Evolutionary conservation across 1,284 basidiomycete species (phyloP), one percentile per base, ranked within the genome.

Genomic region (Cerioporus squamosus): DNA sequence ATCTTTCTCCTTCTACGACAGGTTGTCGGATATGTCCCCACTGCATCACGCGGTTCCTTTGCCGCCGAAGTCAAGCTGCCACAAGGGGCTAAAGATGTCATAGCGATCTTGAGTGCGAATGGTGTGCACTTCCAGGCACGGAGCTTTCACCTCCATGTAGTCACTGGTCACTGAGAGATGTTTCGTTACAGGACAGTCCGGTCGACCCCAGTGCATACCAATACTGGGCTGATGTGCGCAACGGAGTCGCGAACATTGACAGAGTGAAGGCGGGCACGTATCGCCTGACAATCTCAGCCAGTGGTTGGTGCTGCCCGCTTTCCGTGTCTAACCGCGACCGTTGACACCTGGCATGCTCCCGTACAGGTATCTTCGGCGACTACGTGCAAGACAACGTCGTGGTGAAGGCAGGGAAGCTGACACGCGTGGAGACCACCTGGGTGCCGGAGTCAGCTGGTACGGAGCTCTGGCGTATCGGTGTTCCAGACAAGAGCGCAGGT

Each of bases 211-310:
- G 53, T 3, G 66, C 68, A 22, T 72, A 70, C 50, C 70, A 72
- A 49, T 72, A 72, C 54, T 72, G 68, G 68, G 49, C 61, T 5
- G 54, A 64, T 18, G 54, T 68, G 18, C 54, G 47, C 5, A 51
- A 64, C n/a, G 70, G 69, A 0, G 33, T 40, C 1, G 52, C 71
- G 17, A 47, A 58, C 22, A 67, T 72, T 17, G 51, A 64, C 38
- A 58, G 68, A 12, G 68, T 72, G 12, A 70, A 70, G 51, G 69
- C 59, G 22, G 70, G 70, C n/a, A 64, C 60, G 2, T 72, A 72
- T 46, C 64, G 70, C n/a, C 50, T 72, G 31, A 71, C 70, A 2
- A 59, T 71, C 0, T 64, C 57, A 29, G 70, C 68, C 14, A 60
- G 53, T 17, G 70, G 70, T 69, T 4, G 36, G 64, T 47, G 2